Base-by-base conservation (phyloP, 768 basidiomycete genomes). In the Termitomyces eurrhizus region DNA sequence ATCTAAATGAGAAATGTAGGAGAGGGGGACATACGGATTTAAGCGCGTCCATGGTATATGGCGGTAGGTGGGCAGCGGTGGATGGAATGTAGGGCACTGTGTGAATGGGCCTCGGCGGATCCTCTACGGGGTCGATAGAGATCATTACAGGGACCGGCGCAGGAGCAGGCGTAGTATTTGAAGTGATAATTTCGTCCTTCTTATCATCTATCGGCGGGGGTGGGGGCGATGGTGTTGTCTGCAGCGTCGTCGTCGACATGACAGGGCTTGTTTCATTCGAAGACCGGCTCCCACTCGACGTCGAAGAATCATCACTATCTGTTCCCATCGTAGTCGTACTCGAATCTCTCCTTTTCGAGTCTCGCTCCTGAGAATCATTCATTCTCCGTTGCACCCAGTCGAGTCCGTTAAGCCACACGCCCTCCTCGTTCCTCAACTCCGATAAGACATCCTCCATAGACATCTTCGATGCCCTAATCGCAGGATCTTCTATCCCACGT, bases 181-280 rank as follows among this genome's bases (percentile, higher is more conserved):
- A 73, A 9, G 73, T 72, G 3, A 74, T 72, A 57, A 75, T 78
- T 49, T 73, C 71, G 13, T 73, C 73, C 61, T 75, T 75, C 57
- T 72, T 71, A 45, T 70, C 67, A 21, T 68, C 73, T 7, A 71
- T 66, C 32, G 89, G 89, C 0, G 87, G 85, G 0, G 89, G 89
- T 0, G 88, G 86, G 0, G 89, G 89, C 2, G 86, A 88, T 0
- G 89, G 89, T 7, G 89, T 90, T n/a, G 89, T 92, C 62, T 87
- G 86, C 35, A 91, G 67, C 7, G 89, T 92, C 8, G 86, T 83
- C 1, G 88, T 87, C 13, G 88, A 89, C 32, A 90, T 68, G 4
- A 90, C 88, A 0, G 89, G 90, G 64, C 88, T 90, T 21, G 89
- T 90, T 45, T 72, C 62, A 70, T 66, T 73, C 24, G 86, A 85